phyloP scores from a whole-genome alignment of 2,329 filamentous ascomycete species.

The Aspergillus luchuensis region DNA sequence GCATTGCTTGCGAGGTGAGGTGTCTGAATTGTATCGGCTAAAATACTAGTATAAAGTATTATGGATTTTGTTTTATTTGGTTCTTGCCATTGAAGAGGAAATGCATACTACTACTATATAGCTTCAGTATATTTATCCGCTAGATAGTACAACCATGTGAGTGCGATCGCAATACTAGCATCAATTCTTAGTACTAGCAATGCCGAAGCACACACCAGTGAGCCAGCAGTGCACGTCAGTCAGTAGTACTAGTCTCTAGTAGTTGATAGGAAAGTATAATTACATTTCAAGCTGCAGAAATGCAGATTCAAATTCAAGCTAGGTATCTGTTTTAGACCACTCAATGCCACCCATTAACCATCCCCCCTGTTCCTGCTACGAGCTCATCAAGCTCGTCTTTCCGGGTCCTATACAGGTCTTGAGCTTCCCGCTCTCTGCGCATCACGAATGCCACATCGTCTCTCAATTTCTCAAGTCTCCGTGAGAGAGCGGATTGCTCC shows the following conservation, averaged over 20 bases:
- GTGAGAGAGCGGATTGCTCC: constrained; percentile 74
- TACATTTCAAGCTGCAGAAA: constrained; percentile 16
- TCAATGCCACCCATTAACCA: constrained; percentile 45
- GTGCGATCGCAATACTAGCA: background rate
- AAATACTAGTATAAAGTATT: no score
- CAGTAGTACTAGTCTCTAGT: no score
- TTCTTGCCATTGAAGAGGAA: no score
- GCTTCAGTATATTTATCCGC: background rate
- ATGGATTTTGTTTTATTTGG: no score
- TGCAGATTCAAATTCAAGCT: constrained; percentile 1
- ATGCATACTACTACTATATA: no score
- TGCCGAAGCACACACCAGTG: background rate
- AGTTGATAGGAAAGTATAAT: background rate
- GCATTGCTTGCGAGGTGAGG: no score
- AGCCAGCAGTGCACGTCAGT: background rate
- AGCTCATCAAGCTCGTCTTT: constrained; percentile 76
- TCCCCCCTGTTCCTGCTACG: constrained; percentile 32
- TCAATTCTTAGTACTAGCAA: background rate
- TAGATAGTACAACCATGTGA: background rate
- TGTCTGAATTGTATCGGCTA: no score
- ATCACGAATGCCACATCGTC: constrained; percentile 83
- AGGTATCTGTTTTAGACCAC: background rate
- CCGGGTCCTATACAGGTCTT: constrained; percentile 76
- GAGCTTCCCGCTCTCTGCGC: constrained; percentile 82
- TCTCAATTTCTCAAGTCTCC: constrained; percentile 71